Percentiles rank a stretch among this genome's conserved stretches.
Conservation (phyloP, 1,139 yeast species). For the Saccharomyces hybrid region DNA sequence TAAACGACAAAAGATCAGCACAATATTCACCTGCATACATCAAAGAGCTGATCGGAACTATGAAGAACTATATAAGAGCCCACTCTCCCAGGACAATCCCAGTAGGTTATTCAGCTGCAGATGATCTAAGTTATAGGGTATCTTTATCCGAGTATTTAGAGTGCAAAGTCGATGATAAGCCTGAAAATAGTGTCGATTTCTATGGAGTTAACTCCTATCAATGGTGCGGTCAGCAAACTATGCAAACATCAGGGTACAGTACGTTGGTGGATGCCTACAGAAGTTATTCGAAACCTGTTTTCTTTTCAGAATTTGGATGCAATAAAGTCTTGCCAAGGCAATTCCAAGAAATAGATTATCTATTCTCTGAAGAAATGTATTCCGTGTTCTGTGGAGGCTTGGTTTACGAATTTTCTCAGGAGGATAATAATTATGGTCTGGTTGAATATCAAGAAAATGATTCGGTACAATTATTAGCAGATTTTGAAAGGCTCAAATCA, state of each 20-base stretch:
- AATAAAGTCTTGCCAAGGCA: constrained; percentile 73
- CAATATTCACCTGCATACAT: constrained; percentile 58
- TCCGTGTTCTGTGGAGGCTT: constrained; percentile 86
- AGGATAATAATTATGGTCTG: constrained; percentile 80
- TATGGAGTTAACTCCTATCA: constrained; percentile 94
- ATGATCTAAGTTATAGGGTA: constrained; percentile 70
- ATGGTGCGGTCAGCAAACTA: constrained; percentile 93
- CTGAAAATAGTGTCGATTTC: constrained; percentile 65
- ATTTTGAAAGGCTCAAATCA: constrained; percentile 45
- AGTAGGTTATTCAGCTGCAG: constrained; percentile 96
- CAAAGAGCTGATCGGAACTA: constrained; percentile 76
- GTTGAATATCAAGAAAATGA: constrained; percentile 57
- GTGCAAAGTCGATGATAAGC: constrained; percentile 53
- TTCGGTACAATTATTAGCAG: constrained; percentile 46
- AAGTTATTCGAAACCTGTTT: constrained; percentile 66
- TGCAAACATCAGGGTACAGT: constrained; percentile 75
- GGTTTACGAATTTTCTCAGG: constrained; percentile 87
- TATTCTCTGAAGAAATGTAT: constrained; percentile 70
- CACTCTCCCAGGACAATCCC: constrained; percentile 67
- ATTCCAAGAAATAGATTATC: constrained; percentile 68
- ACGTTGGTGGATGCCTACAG: constrained; percentile 63
- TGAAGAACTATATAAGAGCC: constrained; percentile 57
- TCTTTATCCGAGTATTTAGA: constrained; percentile 76
- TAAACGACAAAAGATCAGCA: constrained; percentile 77
- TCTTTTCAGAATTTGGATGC: constrained; percentile 92